Base-by-base conservation (phyloP, 1,284 basidiomycete species). In the Wolfiporia cocos region DNA sequence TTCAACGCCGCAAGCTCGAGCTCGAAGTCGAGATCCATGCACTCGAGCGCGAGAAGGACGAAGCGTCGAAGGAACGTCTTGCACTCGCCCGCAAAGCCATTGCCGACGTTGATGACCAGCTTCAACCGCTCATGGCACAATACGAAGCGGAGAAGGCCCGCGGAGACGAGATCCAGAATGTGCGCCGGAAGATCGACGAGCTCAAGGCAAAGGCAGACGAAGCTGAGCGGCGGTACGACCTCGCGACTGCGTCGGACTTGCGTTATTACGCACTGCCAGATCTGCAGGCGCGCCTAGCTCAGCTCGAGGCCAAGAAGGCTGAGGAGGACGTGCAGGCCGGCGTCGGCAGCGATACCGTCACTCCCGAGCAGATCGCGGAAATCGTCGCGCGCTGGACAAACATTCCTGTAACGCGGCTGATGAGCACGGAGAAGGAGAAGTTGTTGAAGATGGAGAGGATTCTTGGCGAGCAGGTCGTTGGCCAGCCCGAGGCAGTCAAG, bases 1-100 rank as follows among this genome's bases (percentile, higher is more conserved):
- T 99, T n/a, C 91, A 97, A 61, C 82, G 93, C 24, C 78, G 78
- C 46, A 93, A 92, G 63, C 80, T 99, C 33, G 90, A 96, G 58
- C 76, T 99, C 36, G 90, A 98, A 62, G 87, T 99, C 29, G 95
- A 97, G 61, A 88, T 97, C 22, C 93, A 97, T 59, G 96, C 95
- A 6, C 71, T 98, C 39, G 88, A 97, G 64, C 78, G 92, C 48
- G 91, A 94, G 62, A 96, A 95, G 67, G 95, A 99, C 52, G 67
- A 81, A 10, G 86, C 86, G 2, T 92, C 89, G 55, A 92, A 92
- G 65, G 91, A 93, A 52, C 81, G 92, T 29, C 75, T 98, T n/a
- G 74, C 75, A 32, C 56, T 70, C 14, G 88, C 91, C 18, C 79
- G 79, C 53, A 92, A 89, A 63, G 78, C 83, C 11, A 85, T 96